Conservation (phyloP, 345 rosid genomes). For the Trapa bicornis region DNA sequence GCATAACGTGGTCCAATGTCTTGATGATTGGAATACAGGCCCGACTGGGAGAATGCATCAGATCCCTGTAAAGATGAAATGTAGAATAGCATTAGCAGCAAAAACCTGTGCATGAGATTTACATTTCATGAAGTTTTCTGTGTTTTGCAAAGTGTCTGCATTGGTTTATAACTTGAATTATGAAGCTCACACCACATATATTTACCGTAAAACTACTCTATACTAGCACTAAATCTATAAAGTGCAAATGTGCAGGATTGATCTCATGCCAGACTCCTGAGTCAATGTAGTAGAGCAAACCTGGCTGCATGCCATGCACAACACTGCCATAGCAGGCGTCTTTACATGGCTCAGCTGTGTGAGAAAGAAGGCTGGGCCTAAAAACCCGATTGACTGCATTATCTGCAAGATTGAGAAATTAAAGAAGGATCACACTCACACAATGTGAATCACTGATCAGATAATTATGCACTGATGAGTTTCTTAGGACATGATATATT, state of each 20-base stretch:
- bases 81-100: neutral
- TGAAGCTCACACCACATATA: too few species aligned
- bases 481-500: neutral
- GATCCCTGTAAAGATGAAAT: constrained; percentile 45
- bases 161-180: too few species aligned
- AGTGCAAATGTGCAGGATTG: neutral
- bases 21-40: constrained; percentile 96
- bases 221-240: too few species aligned
- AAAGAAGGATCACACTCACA: too few species aligned
- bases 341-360: constrained; percentile 69
- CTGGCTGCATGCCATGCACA: constrained; percentile 99
- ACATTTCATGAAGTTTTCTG: too few species aligned
- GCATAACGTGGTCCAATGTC: constrained; percentile 94
- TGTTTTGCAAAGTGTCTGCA: too few species aligned
- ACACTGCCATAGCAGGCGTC: constrained; percentile 90
- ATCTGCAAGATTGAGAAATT: constrained; percentile 39
- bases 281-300: constrained; percentile 24
- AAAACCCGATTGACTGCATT: constrained; percentile 94
- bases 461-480: neutral
- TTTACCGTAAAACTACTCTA: too few species aligned
- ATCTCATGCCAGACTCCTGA: neutral
- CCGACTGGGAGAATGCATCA: constrained; percentile 95
- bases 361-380: constrained; percentile 93
- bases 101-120: neutral
- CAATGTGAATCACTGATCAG: neutral